Evolutionary conservation across 1,284 basidiomycete genomes (phyloP).

Genomic region (Trametes polyzona): DNA sequence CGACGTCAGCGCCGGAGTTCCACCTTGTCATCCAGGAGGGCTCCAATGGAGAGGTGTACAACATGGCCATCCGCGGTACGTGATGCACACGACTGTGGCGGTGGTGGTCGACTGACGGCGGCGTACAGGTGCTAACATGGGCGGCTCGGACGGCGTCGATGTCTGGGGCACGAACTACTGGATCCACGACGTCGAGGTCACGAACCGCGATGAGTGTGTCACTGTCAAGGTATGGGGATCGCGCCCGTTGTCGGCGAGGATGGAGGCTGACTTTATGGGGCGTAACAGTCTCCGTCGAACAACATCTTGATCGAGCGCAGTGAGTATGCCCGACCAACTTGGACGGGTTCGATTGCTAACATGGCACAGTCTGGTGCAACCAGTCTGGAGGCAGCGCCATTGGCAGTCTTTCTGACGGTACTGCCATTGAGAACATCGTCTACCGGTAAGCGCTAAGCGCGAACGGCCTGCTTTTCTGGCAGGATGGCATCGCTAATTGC

Average conservation of each 20-base stretch:
- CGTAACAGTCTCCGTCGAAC: constrained; percentile 32
- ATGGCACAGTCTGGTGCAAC: constrained; percentile 40
- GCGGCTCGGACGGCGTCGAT: constrained; percentile 42
- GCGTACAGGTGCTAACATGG: constrained; percentile 33
- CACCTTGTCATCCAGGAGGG: constrained; percentile 40
- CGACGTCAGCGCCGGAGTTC: constrained; percentile 39
- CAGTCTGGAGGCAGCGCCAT: constrained; percentile 42
- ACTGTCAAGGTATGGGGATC: constrained; percentile 35
- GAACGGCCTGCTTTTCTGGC: no score
- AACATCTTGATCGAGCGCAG: constrained; percentile 41
- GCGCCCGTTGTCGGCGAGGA: no score
- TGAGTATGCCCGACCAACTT: not conserved
- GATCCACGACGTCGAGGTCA: constrained; percentile 43
- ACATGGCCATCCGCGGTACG: constrained; percentile 40
- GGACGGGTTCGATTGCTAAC: not conserved
- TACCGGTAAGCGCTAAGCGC: constrained; percentile 28
- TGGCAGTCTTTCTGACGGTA: constrained; percentile 38
- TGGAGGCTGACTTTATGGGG: not conserved
- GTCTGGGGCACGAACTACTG: constrained; percentile 40
- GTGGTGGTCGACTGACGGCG: not conserved
- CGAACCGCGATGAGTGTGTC: constrained; percentile 44
- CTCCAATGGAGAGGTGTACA: constrained; percentile 41
- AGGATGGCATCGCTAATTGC: not conserved
- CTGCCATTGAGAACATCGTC: constrained; percentile 38
- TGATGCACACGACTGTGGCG: accelerated